Conservation (phyloP, 1,139 yeast genomes). For the Geotrichum europaeum region DNA sequence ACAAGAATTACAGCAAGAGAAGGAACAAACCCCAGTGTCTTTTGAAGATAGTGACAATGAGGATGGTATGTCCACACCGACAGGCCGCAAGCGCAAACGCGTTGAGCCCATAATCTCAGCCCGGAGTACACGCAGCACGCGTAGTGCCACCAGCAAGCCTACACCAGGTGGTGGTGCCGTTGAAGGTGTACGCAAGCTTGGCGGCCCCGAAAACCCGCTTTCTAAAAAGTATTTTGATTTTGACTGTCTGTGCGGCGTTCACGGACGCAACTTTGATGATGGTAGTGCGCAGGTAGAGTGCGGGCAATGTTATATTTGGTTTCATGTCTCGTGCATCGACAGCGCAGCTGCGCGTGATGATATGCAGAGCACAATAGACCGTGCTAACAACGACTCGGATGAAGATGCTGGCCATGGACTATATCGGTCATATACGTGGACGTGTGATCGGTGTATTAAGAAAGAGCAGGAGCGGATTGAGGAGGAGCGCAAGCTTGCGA, state of each 20-base stretch:
- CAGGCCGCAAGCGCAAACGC: slow-evolving; percentile 1
- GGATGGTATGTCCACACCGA: background rate
- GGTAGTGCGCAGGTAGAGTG: slow-evolving; percentile 37
- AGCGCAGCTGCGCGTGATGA: slow-evolving; percentile 6
- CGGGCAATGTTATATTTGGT: slow-evolving; percentile 40
- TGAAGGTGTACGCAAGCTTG: slow-evolving; percentile 5
- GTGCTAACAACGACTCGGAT: background rate
- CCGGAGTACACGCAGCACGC: slow-evolving; percentile 6
- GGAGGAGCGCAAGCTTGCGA: slow-evolving; percentile 12
- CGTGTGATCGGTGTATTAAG: slow-evolving; percentile 8
- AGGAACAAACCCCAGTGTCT: background rate
- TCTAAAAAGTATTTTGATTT: slow-evolving; percentile 32
- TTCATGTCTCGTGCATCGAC: slow-evolving; percentile 37
- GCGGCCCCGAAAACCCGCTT: slow-evolving; percentile 4
- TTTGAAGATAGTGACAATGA: background rate
- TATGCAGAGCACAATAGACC: slow-evolving; percentile 4
- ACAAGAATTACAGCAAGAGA: background rate
- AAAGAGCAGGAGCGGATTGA: slow-evolving; percentile 14
- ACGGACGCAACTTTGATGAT: slow-evolving; percentile 39
- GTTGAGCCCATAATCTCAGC: slow-evolving; percentile 4
- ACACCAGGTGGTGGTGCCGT: background rate
- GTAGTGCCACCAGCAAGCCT: slow-evolving; percentile 4
- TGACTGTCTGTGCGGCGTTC: slow-evolving; percentile 40
- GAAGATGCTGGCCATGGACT: slow-evolving; percentile 1
- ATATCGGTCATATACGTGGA: slow-evolving; percentile 1